Conservation (phyloP, 2,329 filamentous ascomycete genomes). For the Meredithiella fracta region DNA sequence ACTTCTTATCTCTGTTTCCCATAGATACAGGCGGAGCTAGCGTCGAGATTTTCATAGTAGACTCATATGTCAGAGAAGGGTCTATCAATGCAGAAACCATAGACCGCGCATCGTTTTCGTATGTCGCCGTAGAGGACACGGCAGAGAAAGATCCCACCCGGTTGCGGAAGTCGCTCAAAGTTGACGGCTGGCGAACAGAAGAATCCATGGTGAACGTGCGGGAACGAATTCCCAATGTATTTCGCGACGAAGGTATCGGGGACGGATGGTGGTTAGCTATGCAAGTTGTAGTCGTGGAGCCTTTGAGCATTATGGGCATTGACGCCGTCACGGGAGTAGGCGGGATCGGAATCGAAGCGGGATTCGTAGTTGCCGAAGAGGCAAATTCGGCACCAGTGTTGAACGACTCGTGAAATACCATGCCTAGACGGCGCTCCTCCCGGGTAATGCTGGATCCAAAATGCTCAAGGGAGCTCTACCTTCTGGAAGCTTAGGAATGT, state of each 20-base stretch:
- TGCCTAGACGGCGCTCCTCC: slow-evolving; percentile 34
- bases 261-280: slow-evolving; percentile 1
- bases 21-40: slow-evolving; percentile 18
- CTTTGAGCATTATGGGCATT: slow-evolving; percentile 5
- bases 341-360: slow-evolving; percentile 19
- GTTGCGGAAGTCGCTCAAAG: slow-evolving; percentile 37
- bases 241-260: slow-evolving; percentile 14
- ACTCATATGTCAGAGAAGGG: slow-evolving; percentile 24
- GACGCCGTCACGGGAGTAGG: neutral
- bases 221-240: slow-evolving; percentile 24
- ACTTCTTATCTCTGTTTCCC: slow-evolving; percentile 25
- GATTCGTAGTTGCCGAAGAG: slow-evolving; percentile 21
- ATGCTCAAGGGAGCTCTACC: neutral
- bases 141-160: slow-evolving; percentile 55
- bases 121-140: slow-evolving; percentile 30
- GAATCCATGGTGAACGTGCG: slow-evolving; percentile 44
- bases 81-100: slow-evolving; percentile 25
- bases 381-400: slow-evolving; percentile 32
- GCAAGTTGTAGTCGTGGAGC: neutral
- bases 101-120: slow-evolving; percentile 29
- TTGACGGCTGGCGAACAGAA: slow-evolving; percentile 28
- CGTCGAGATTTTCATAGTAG: slow-evolving; percentile 22
- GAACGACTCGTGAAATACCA: slow-evolving; percentile 43
- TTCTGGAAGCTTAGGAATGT: neutral
- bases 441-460: neutral